These are phyloP conservation scores for Trifolium fragiferum DNA, from an alignment of 306 rosid genomes.

Conservation along the genomic window DNA sequence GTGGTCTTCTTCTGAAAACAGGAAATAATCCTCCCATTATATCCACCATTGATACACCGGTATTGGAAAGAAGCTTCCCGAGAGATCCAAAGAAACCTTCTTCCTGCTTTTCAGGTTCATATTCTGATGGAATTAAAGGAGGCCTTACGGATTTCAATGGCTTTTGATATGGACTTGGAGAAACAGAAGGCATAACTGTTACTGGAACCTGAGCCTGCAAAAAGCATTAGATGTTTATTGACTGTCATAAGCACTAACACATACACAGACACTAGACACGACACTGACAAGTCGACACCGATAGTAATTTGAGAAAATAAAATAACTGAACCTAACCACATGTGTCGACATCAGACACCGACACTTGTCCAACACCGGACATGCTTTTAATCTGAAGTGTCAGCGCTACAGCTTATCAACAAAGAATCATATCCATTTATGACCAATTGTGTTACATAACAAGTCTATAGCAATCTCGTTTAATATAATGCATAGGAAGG, in stretches of 20 bases:
- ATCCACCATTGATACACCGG: constrained; percentile 59
- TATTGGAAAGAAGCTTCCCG: constrained; percentile 67
- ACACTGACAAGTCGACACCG: not conserved
- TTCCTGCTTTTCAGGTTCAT: constrained; percentile 77
- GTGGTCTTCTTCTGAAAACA: constrained; percentile 56
- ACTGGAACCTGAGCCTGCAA: constrained; percentile 57
- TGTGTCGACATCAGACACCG: not conserved
- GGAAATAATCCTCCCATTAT: constrained; percentile 80
- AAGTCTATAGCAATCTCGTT: not conserved
- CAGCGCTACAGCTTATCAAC: not conserved
- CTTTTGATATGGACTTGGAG: constrained; percentile 63
- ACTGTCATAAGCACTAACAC: not conserved
- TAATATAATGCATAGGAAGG: constrained; percentile 31
- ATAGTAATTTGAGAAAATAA: not conserved
- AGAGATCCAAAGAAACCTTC: constrained; percentile 83
- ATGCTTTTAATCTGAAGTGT: not conserved
- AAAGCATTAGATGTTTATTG: constrained; percentile 38
- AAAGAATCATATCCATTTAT: constrained; percentile 22
- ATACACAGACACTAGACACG: not conserved
- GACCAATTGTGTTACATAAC: constrained; percentile 8
- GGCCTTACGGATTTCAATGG: constrained; percentile 76
- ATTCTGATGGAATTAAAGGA: constrained; percentile 77
- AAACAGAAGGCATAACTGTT: constrained; percentile 43
- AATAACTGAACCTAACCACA: not conserved
- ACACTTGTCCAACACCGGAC: not conserved